phyloP scores from a whole-genome alignment of 192 early-diverging fungal species.

The Backusella morwellensis region DNA sequence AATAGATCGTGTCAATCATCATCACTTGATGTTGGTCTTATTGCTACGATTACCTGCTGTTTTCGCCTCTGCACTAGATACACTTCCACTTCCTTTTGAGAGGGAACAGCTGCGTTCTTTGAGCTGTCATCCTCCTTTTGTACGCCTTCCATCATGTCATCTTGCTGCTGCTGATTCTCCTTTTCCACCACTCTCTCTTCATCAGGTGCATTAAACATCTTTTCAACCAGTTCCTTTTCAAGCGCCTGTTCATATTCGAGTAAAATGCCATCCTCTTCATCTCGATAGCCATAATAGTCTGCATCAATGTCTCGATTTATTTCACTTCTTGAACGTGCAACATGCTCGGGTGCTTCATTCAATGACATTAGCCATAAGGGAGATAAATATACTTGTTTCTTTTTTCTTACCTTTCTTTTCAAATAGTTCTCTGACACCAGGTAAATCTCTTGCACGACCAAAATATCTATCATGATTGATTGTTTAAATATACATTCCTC shows the following conservation, averaged over 20 bases:
- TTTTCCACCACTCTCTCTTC: neutral
- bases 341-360: constrained; percentile 38
- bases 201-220: constrained; percentile 5
- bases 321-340: constrained; percentile 61
- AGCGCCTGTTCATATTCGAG: constrained; percentile 74
- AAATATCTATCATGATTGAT: constrained; percentile 62
- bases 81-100: constrained; percentile 71
- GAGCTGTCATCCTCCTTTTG: constrained; percentile 21
- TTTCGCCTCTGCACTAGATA: constrained; percentile 70
- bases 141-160: neutral
- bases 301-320: constrained; percentile 82
- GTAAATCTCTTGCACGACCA: constrained; percentile 92
- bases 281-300: constrained; percentile 93
- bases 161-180: neutral
- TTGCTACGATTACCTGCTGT: constrained; percentile 46
- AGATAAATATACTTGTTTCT: neutral
- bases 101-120: constrained; percentile 56
- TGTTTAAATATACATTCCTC: neutral
- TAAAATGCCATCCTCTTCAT: constrained; percentile 85
- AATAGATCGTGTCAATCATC: neutral
- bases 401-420: constrained; percentile 61
- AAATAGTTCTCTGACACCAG: constrained; percentile 91
- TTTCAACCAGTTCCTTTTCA: constrained; percentile 43
- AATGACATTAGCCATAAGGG: too few species aligned
- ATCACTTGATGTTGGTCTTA: too few species aligned